Evolutionary conservation across 768 basidiomycete species (phyloP).

Genomic region (Krasilnikovozyma curviuscula): DNA sequence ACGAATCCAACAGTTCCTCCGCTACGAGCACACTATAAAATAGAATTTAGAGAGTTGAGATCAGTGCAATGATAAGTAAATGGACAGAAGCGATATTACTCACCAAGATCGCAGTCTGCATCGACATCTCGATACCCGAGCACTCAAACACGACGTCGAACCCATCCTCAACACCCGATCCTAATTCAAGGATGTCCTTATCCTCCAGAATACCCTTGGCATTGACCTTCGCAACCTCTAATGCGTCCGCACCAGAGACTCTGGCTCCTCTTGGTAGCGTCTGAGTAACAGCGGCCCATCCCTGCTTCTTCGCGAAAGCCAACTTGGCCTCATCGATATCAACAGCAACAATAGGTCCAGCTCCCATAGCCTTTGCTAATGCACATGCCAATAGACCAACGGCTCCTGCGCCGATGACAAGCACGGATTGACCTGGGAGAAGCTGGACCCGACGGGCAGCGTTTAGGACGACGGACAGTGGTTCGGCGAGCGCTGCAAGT

Average conservation of each 20-base stretch:
- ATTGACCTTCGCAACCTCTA: conserved; percentile 9
- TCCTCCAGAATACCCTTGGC: conserved; percentile 35
- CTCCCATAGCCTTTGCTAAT: conserved; percentile 36
- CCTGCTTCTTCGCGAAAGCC: conserved; percentile 52
- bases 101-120: conserved; percentile 33
- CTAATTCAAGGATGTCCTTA: too few species aligned
- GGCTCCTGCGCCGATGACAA: conserved; percentile 80
- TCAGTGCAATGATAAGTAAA: neutral
- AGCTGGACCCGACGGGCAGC: conserved; percentile 33
- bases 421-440: conserved; percentile 47
- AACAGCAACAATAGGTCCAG: conserved; percentile 26
- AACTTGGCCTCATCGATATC: conserved; percentile 74
- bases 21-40: conserved; percentile 47
- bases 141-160: conserved; percentile 91
- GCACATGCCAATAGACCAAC: conserved; percentile 65
- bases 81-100: neutral
- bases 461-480: conserved; percentile 71
- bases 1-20: conserved; percentile 85
- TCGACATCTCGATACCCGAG: conserved; percentile 77
- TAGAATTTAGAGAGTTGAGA: conserved; percentile 3
- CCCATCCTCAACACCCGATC: conserved; percentile 34
- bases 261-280: conserved; percentile 38
- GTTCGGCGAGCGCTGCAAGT: conserved; percentile 75
- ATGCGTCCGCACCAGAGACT: conserved; percentile 47
- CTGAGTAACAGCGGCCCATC: conserved; percentile 56